Base-by-base conservation (phyloP, 768 basidiomycete genomes). In the Russula sp. region DNA sequence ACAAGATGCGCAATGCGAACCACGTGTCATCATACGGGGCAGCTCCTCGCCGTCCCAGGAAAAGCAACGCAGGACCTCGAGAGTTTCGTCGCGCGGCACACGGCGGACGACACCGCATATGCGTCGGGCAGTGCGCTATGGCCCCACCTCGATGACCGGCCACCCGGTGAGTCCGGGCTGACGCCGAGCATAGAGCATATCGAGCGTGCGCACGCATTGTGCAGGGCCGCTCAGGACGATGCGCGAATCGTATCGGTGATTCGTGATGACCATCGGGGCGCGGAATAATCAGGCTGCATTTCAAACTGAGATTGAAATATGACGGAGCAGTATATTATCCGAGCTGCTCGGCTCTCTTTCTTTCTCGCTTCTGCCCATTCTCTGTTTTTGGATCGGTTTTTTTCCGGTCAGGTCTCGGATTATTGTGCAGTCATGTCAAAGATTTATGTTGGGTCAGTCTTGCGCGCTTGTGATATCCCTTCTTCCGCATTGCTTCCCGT, bases 371-470 rank as follows among this genome's bases (percentile, higher is more conserved):
- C 50, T 51, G 39, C 47, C 60, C 48, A 55, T 67, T 59, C 57
- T 67, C 59, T 61, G 27, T 56, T 58, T 64, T 60, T 64, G 61
- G 62, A 57, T 64, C 61, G 59, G 68, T 68, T 63, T 65, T 55
- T 61, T 56, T 62, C 65, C 55, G 61, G 57, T 68, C 57, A 63
- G 65, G 48, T 66, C 59, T 68, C 52, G 48, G 60, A 66, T 64
- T 70, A 69, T 52, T 70, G n/a, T n/a, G 63, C 70, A 70, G 69
- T 80, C 78, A 88, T 89, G 86, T 83, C 87, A 72, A 94, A 93
- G 80, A 83, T 93, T 75, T 94, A 93, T 77, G 90, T 94, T 83
- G 91, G 90, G 91, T 94, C 84, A 87, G 91, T 93, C 84, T 85
- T 76, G 76, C 76, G 78, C 79, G 73, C 78, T 77, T 75, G 71